Percentiles rank a stretch among this genome's conserved stretches.
Conservation (phyloP, 352 stramenopile species). For the Pythium vanterpoolii region DNA sequence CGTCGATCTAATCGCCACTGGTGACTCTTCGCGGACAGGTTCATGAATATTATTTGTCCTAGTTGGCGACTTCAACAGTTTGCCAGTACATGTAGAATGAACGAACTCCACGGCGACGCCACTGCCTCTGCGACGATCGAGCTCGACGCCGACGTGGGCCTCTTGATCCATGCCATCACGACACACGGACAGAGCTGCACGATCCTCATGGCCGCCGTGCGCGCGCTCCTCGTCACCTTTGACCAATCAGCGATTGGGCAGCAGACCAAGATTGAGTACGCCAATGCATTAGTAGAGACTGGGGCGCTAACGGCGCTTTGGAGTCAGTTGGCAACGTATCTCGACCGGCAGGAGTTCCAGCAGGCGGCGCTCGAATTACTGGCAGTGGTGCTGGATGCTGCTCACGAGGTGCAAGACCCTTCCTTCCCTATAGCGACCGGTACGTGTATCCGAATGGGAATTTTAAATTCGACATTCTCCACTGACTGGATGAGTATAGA, state of each 20-base stretch:
- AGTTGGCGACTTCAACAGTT: background rate
- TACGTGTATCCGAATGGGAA: too few species aligned
- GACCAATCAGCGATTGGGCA: background rate
- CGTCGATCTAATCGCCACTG: background rate
- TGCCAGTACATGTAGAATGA: background rate
- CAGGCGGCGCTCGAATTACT: too few species aligned
- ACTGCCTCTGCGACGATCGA: slow-evolving; percentile 2
- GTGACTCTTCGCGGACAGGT: background rate
- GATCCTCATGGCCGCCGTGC: slow-evolving; percentile 25
- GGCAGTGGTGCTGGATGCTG: too few species aligned
- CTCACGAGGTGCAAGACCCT: too few species aligned
- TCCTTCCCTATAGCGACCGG: too few species aligned
- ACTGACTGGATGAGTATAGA: too few species aligned
- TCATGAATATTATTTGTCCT: background rate
- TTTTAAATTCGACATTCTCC: too few species aligned
- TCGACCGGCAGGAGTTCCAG: slow-evolving; percentile 14
- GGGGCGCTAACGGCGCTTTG: slow-evolving; percentile 6
- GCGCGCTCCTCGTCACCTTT: slow-evolving; percentile 21
- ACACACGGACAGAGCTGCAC: slow-evolving; percentile 33
- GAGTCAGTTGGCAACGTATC: background rate
- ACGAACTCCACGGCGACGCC: background rate
- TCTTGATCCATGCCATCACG: slow-evolving; percentile 30
- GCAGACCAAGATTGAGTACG: slow-evolving; percentile 3
- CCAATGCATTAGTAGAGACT: slow-evolving; percentile 1
- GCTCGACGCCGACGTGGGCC: slow-evolving; percentile 21